Evolutionary conservation across 208 protist species (phyloP), one percentile per base, ranked within the genome.

Genomic region (Leptomonas pyrrhocoris): DNA sequence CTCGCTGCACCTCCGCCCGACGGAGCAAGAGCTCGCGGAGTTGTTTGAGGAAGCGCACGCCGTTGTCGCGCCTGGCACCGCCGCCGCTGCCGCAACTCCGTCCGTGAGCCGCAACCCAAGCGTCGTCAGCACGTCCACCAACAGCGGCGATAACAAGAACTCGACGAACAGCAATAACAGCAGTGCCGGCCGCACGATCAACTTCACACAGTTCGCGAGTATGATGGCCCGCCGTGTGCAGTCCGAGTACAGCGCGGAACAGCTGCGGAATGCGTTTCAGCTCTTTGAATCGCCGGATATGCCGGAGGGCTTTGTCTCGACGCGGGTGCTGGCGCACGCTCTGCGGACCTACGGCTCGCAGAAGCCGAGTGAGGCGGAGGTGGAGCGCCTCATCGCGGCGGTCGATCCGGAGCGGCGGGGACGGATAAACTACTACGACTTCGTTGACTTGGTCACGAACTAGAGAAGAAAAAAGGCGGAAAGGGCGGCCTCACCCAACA

Each of bases 211-310:
- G 70, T 98, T 98, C 80, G 86, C 93, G 23, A 66, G 65, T 15
- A 83, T 98, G 31, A 96, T 98, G 93, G 83, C 86, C 27, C 81
- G 79, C 30, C 83, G 91, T 1, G 88, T 97, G 49, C 86, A 94
- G 70, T 86, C 87, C 18, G 86, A 94, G 28, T 97, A 94, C 69
- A 96, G 89, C 4, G 73, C 80, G 1, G 90, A 97, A 58, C 88
- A 97, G 79, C 83, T 98, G 15, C 87, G 86, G 4, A 81, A 57
- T 27, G 92, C 95, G 9, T 98, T 98, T 53, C 90, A 95, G 80
- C 68, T 96, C 25, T 97, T 98, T 68, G 93, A 97, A 60, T 96
- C 84, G 2, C 85, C 89, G 3, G 91, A 96, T 62, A 68, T 90
- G 62, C 86, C 88, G 19, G 36, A 65, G 9, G 95, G 95, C 0